Evolutionary conservation across 345 rosid genomes (phyloP).

Genomic region (Hevea brasiliensis): DNA sequence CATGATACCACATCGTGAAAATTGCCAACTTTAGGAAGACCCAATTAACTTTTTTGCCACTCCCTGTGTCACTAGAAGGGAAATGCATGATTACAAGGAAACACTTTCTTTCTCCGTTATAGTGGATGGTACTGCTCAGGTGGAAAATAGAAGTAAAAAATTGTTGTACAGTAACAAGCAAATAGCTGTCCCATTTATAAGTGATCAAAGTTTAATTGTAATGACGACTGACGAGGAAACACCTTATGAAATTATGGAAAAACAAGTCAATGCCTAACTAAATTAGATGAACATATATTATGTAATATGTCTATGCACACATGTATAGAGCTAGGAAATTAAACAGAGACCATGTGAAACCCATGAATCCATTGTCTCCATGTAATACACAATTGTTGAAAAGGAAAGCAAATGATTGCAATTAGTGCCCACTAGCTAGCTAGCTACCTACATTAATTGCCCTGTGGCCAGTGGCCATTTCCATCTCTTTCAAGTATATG

Average conservation of each 20-base stretch:
- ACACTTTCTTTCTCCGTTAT: not conserved
- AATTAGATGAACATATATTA: too few species aligned
- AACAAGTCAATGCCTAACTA: not conserved
- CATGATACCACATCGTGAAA: too few species aligned
- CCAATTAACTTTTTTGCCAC: too few species aligned
- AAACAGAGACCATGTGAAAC: not conserved
- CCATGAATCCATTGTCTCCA: not conserved
- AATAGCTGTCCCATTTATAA: not conserved
- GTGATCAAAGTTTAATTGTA: not conserved
- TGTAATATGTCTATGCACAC: too few species aligned
- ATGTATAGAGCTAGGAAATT: not conserved
- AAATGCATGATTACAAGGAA: not conserved
- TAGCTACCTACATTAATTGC: too few species aligned
- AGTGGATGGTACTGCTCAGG: not conserved
- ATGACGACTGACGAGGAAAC: not conserved
- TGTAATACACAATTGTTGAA: not conserved
- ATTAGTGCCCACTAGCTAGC: not conserved
- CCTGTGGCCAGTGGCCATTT: too few species aligned
- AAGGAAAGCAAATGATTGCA: not conserved
- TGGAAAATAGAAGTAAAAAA: not conserved
- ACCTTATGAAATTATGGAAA: too few species aligned
- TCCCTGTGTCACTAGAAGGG: too few species aligned
- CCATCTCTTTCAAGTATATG: too few species aligned
- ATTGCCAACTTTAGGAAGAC: too few species aligned
- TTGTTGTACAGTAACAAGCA: not conserved